phyloP scores from a whole-genome alignment of 2,329 filamentous ascomycete genomes.

The Colletotrichum costaricense region DNA sequence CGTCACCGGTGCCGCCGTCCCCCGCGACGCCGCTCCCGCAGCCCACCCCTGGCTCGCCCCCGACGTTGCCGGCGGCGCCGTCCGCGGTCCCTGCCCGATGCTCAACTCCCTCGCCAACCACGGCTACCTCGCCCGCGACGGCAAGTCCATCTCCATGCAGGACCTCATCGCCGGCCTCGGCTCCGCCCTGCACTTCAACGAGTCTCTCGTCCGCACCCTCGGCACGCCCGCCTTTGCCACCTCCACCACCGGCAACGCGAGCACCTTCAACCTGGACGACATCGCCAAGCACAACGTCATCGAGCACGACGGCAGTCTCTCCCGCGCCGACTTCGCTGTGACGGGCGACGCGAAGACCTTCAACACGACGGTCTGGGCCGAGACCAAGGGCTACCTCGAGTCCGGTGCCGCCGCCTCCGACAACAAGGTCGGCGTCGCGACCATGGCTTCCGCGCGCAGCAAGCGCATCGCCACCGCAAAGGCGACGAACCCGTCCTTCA shows the following conservation, averaged over 20 bases:
- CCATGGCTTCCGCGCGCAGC: conserved; percentile 43
- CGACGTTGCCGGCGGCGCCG: conserved; percentile 47
- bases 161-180: conserved; percentile 37
- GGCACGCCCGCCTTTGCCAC: conserved; percentile 48
- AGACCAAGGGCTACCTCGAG: conserved; percentile 32
- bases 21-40: conserved; percentile 11
- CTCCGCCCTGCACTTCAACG: conserved; percentile 36
- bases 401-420: conserved; percentile 29
- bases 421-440: conserved; percentile 39
- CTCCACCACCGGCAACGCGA: conserved; percentile 34
- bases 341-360: conserved; percentile 46
- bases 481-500: conserved; percentile 28
- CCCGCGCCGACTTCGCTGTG: conserved; percentile 41
- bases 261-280: conserved; percentile 36
- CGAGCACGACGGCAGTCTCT: conserved; percentile 46
- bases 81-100: conserved; percentile 46
- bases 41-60: conserved; percentile 21
- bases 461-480: conserved; percentile 40
- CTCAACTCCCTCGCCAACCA: conserved; percentile 41
- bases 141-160: conserved; percentile 35
- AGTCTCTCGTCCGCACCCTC: conserved; percentile 39
- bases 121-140: conserved; percentile 39
- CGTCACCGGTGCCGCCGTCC: not conserved
- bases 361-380: conserved; percentile 40
- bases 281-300: conserved; percentile 39